Conservation (phyloP, 1,284 basidiomycete species). For the Ustilago nuda region DNA sequence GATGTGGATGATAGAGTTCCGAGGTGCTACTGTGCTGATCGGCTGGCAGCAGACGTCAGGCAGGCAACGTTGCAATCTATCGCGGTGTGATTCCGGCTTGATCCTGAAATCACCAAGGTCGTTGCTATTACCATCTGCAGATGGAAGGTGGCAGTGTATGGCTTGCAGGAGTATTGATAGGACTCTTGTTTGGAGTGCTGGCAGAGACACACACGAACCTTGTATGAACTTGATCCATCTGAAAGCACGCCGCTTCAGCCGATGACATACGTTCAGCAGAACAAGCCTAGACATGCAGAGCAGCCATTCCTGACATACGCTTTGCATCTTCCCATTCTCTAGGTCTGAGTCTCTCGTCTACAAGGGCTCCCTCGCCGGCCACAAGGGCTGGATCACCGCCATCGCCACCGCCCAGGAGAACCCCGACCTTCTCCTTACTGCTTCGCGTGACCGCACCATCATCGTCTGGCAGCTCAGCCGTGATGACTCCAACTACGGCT, state of each 20-base stretch:
- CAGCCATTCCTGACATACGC: conserved; percentile 15
- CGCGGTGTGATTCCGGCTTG: background rate
- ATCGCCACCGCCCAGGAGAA: conserved; percentile 97
- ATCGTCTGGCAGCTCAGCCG: conserved; percentile 99
- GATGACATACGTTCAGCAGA: conserved; percentile 1
- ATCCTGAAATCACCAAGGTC: background rate
- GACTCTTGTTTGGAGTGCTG: background rate
- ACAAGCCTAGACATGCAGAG: background rate
- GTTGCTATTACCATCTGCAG: background rate
- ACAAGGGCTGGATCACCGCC: conserved; percentile 91
- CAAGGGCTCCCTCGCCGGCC: conserved; percentile 80
- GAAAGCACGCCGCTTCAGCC: conserved; percentile 2
- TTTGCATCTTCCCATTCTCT: background rate
- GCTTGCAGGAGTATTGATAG: background rate
- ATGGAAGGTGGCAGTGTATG: background rate
- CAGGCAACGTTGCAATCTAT: background rate
- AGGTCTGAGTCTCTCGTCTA: conserved; percentile 65
- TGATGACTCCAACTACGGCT: conserved; percentile 76
- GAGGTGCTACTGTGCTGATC: background rate
- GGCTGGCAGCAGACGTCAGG: background rate
- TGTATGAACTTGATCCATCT: background rate
- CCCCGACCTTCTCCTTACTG: conserved; percentile 95
- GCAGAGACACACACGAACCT: background rate
- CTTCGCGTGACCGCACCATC: conserved; percentile 99
- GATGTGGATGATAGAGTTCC: background rate